Percentiles rank a stretch among this genome's conserved stretches.
phyloP scores from a whole-genome alignment of 2,329 filamentous ascomycete genomes.

The Hypoxylon sp. region DNA sequence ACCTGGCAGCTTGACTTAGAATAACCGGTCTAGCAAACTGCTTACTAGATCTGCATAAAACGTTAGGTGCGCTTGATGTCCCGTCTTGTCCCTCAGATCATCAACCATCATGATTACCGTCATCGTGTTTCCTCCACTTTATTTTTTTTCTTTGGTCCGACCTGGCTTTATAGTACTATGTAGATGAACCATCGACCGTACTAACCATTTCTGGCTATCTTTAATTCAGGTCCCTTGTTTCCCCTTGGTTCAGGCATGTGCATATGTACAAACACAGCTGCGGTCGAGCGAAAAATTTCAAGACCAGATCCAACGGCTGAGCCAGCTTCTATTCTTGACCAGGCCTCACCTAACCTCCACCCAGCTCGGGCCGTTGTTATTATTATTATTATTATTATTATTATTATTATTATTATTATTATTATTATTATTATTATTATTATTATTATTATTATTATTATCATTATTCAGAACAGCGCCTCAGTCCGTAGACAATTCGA shows the following conservation, averaged over 20 bases:
- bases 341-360: conserved; percentile 7
- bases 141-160: conserved; percentile 25
- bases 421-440: conserved; percentile 1
- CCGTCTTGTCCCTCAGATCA: conserved; percentile 22
- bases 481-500: conserved; percentile 13
- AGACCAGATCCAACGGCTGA: conserved; percentile 19
- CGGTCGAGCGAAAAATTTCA: conserved; percentile 29
- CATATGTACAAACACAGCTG: conserved; percentile 15
- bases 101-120: conserved; percentile 36
- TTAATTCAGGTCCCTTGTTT: conserved; percentile 41
- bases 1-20: neutral
- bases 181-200: conserved; percentile 7
- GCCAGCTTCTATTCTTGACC: conserved; percentile 21
- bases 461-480: neutral
- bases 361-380: neutral
- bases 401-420: conserved; percentile 4
- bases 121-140: conserved; percentile 36
- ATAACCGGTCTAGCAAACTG: conserved; percentile 1
- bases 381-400: neutral
- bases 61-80: conserved; percentile 7
- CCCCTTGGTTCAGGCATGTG: conserved; percentile 20
- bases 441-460: conserved; percentile 2
- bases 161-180: neutral
- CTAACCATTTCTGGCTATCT: conserved; percentile 31
- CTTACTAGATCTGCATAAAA: neutral